phyloP scores from a whole-genome alignment of 345 rosid species.

The Fremontodendron californicum region DNA sequence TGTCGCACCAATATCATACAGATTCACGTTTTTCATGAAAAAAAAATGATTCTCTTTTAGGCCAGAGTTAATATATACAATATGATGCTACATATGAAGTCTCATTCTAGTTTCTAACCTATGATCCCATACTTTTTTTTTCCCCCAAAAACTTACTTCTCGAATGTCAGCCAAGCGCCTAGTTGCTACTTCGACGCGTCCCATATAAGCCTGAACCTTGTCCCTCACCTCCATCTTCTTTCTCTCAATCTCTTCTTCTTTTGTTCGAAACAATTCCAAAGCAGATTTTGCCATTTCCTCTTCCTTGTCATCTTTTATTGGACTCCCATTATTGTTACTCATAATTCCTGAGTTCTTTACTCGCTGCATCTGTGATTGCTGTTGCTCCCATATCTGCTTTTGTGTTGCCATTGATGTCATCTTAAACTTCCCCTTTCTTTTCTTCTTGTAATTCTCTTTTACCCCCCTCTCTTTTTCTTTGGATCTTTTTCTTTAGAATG shows the following conservation, averaged over 20 bases:
- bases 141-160: slow-evolving; percentile 45
- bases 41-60: too few species aligned
- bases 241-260: slow-evolving; percentile 94
- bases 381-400: slow-evolving; percentile 44
- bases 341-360: slow-evolving; percentile 45
- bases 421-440: neutral
- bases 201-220: slow-evolving; percentile 64
- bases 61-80: too few species aligned
- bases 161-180: slow-evolving; percentile 76
- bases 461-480: neutral
- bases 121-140: neutral
- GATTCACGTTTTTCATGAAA: neutral
- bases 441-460: slow-evolving; percentile 12
- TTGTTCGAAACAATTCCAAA: slow-evolving; percentile 58
- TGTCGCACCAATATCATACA: neutral
- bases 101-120: neutral
- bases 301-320: slow-evolving; percentile 50
- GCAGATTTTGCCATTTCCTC: slow-evolving; percentile 78
- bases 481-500: slow-evolving; percentile 19
- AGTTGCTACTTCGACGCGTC: slow-evolving; percentile 69
- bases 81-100: neutral
- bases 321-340: slow-evolving; percentile 40
- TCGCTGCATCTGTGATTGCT: slow-evolving; percentile 44
- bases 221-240: slow-evolving; percentile 71
- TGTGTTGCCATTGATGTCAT: slow-evolving; percentile 42